Evolutionary conservation across 371 early-diverging fungal genomes (phyloP), one percentile per base, ranked within the genome.

Genomic region (Haplosporangium sp.): DNA sequence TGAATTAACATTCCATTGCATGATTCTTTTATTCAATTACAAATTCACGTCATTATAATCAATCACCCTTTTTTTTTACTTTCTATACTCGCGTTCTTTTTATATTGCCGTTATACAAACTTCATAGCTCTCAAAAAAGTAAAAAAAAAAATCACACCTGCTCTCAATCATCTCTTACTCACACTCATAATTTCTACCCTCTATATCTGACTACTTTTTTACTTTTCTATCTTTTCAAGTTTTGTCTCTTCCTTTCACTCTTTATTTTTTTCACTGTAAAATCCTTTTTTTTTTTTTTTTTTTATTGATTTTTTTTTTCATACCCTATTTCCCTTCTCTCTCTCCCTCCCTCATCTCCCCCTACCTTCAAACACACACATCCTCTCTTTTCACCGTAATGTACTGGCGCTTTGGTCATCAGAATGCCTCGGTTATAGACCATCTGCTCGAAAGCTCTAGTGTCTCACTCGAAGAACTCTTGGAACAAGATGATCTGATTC

Each of bases 371-470:
- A 27, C 27, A 27, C 27, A 27, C 27, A 27, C 27, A 27, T 38
- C 39, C 13, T 50, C 27, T 48, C 17, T 35, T 52, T 37, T 15
- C 59, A 40, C 20, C 61, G 13, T 72, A 78, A 91, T 91, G 94
- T 93, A 93, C 85, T 93, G 94, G 94, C 87, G 92, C 47, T 94
- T 94, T 76, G 94, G 96, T 42, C 91, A 92, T 78, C 89, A 91
- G 69, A 86, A 86, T 67, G 85, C 92, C 39, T 93, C 94, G 39
- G 90, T 89, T 53, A 89, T 94, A 35, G 94, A 94, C 76, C 87
- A 89, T 44, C 85, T 94, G 67, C 87, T 96, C 52, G 94, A 93
- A 70, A 90, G 91, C 64, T 93, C 93, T 69, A 91, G 90, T 65
- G 87, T 91, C 45, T 91, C 90, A n/a, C 84, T 94, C 52, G 92